Base-by-base conservation (phyloP, 352 stramenopile genomes). In the Globisporangium megalacanthum region DNA sequence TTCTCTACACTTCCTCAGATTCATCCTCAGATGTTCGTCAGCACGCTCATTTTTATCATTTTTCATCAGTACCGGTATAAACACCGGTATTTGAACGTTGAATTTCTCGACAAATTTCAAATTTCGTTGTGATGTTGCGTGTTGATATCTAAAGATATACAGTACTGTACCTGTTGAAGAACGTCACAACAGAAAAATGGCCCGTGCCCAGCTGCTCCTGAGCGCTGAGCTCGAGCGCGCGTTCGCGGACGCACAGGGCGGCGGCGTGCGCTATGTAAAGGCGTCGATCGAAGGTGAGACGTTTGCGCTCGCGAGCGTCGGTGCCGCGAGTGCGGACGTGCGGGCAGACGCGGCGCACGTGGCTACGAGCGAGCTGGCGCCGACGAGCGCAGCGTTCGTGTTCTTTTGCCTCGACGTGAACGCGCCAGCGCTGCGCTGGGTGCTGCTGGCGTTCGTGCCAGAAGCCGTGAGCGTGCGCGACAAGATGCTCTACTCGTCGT, bases 401-500 rank as follows among this genome's bases (percentile, higher is more conserved):
- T 62, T 92, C 29, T 79, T 91, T 54, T 92, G 83, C 48, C 66
- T 80, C n/a, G 77, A 90, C 42, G 83, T 87, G 53, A 74, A 79
- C 61, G 78, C 86, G 48, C 62, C 78, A 4, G 79, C 83, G 45
- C 54, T 90, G 56, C 79, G 80, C 35, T 95, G 86, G 86, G 72
- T 92, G 29, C 54, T 95, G 53, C 61, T 94, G 9, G 80, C 82
- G 46, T 93, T 91, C 53, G 86, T 94, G 22, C 79, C 83, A 7
- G 86, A 95, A 53, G 59, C 55, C 29, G 79, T 86, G 48, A 86
- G 69, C 44, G 88, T 94, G 52, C 80, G 87, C 29, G 87, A 96
- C 61, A 92, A 92, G 62, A 97, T 97, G 88, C 71, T 97, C 31
- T 97, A 96, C 73, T 95, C 88, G 61, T 95, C 86, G 46, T 93